These are phyloP conservation scores for Bidens hawaiensis DNA, from an alignment of 140 eudicot genomes.

Conservation along the genomic window DNA sequence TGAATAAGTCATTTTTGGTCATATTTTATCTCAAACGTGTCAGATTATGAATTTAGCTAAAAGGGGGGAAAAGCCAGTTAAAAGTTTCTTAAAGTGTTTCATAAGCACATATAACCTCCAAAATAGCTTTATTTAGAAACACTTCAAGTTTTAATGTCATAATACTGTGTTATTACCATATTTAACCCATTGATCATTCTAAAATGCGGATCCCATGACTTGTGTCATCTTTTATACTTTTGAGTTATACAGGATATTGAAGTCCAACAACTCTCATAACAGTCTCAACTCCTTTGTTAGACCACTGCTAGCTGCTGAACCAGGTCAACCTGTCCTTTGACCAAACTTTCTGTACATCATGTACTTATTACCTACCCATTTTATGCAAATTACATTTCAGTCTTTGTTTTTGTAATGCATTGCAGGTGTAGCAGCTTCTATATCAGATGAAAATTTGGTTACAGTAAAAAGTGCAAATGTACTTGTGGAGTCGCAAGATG, in stretches of 20 bases:
- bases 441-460: slow-evolving; percentile 47
- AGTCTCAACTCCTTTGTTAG: slow-evolving; percentile 27
- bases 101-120: not conserved
- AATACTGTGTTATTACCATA: not conserved
- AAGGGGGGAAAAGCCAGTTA: not conserved
- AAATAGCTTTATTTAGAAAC: not conserved
- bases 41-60: not conserved
- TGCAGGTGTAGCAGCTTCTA: slow-evolving; percentile 73
- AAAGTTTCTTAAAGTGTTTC: not conserved
- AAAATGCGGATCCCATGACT: not conserved
- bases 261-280: slow-evolving; percentile 17
- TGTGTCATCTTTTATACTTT: not conserved
- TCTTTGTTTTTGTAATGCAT: slow-evolving; percentile 4
- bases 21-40: not conserved
- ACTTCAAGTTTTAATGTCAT: not conserved
- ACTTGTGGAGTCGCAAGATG: slow-evolving; percentile 66
- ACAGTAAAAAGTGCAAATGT: slow-evolving; percentile 49
- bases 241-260: slow-evolving; percentile 32
- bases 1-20: not conserved
- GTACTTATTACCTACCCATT: not conserved
- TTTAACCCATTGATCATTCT: not conserved
- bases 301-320: slow-evolving; percentile 56
- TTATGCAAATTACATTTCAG: not conserved
- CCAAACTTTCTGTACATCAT: slow-evolving; percentile 6
- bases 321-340: slow-evolving; percentile 43